Conservation (phyloP, 305 asterid genomes). For the Lippia alba region DNA sequence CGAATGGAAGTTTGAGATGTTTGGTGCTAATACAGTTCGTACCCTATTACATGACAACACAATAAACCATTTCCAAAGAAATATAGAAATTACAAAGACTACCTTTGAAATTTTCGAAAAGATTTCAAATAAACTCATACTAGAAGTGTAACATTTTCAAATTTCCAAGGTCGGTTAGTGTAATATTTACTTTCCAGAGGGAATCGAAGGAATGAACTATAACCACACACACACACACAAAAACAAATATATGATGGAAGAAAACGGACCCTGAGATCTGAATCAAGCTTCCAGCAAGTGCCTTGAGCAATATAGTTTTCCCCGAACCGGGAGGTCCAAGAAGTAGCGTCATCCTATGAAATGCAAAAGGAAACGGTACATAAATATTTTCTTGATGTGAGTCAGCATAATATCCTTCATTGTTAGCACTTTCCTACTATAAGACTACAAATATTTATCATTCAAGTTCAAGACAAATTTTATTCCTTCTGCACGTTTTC, state of each 20-base stretch:
- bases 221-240: too few relatives aligned
- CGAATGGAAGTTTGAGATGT: too few relatives aligned
- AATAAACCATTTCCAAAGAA: too few relatives aligned
- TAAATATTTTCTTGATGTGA: slow-evolving; percentile 11
- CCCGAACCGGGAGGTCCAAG: slow-evolving; percentile 98
- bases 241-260: neutral
- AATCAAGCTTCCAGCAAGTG: slow-evolving; percentile 80
- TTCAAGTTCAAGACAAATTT: neutral
- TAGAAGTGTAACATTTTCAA: too few relatives aligned
- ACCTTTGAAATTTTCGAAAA: too few relatives aligned
- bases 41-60: too few relatives aligned
- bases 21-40: too few relatives aligned
- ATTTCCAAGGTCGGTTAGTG: too few relatives aligned
- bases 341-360: slow-evolving; percentile 83
- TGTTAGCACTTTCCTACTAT: neutral
- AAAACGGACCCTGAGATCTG: slow-evolving; percentile 70
- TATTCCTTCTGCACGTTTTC: neutral
- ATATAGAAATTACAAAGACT: too few relatives aligned
- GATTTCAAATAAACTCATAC: too few relatives aligned
- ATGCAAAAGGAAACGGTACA: slow-evolving; percentile 7
- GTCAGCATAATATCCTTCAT: neutral
- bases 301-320: slow-evolving; percentile 79
- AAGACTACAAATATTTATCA: neutral
- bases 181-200: too few relatives aligned
- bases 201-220: too few relatives aligned